These are phyloP conservation scores for Peronospora farinosa DNA, from an alignment of 352 stramenopile genomes.

Conservation along the genomic window DNA sequence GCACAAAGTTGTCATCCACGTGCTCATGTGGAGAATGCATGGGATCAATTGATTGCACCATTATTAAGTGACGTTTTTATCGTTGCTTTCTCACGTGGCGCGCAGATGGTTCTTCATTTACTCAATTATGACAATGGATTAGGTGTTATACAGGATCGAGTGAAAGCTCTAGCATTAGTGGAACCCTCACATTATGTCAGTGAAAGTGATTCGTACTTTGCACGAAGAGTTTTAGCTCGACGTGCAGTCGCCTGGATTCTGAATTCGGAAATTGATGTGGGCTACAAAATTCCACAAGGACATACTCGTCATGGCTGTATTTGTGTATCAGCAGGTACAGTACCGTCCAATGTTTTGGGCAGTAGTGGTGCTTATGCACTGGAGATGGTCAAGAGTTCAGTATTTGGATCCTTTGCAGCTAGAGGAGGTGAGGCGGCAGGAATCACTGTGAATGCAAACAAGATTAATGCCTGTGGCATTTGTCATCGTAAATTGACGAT, in stretches of 20 bases:
- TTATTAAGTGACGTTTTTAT: constrained; percentile 66
- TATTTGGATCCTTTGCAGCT: constrained; percentile 77
- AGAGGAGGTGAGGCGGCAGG: constrained; percentile 56
- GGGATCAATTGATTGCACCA: constrained; percentile 70
- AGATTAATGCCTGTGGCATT: constrained; percentile 68
- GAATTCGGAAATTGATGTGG: constrained; percentile 64
- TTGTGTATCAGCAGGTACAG: constrained; percentile 66
- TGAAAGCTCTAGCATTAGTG: constrained; percentile 74
- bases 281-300: constrained; percentile 63
- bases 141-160: constrained; percentile 72
- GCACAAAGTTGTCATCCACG: constrained; percentile 68
- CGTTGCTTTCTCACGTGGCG: constrained; percentile 67
- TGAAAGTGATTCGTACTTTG: constrained; percentile 74
- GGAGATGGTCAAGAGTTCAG: constrained; percentile 79
- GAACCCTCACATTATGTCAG: constrained; percentile 77
- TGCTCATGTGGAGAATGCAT: constrained; percentile 68
- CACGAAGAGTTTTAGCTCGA: constrained; percentile 54
- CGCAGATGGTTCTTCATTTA: constrained; percentile 76
- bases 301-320: constrained; percentile 70
- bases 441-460: constrained; percentile 70
- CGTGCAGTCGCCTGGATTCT: constrained; percentile 72
- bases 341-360: constrained; percentile 57
- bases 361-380: constrained; percentile 73
- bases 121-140: constrained; percentile 73
- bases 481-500: constrained; percentile 78